A percentile compares a stretch with the other conserved stretches of the same genome.
phyloP scores from a whole-genome alignment of 2,329 filamentous ascomycete genomes.

The Penicillium capsulatum region DNA sequence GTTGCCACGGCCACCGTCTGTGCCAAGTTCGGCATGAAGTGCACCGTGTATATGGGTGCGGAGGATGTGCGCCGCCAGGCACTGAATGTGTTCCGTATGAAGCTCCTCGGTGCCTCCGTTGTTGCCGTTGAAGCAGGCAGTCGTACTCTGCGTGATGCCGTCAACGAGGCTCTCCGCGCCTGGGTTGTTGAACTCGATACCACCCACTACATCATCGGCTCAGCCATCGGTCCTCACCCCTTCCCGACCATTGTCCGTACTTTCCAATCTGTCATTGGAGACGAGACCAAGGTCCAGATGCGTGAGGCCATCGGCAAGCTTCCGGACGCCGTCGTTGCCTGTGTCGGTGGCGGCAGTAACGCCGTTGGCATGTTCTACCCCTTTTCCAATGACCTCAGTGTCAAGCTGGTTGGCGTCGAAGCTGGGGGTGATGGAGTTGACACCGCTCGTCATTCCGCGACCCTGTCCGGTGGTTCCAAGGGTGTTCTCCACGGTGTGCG shows the following conservation, averaged over 20 bases:
- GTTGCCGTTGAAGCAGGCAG: conserved; percentile 89
- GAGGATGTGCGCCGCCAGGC: conserved; percentile 96
- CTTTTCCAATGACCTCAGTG: conserved; percentile 76
- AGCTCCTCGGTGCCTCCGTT: conserved; percentile 87
- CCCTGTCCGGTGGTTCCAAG: conserved; percentile 77
- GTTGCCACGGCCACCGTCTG: conserved; percentile 96
- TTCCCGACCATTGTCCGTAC: conserved; percentile 97
- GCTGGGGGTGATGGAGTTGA: conserved; percentile 90
- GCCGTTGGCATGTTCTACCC: conserved; percentile 98
- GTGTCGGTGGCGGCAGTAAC: conserved; percentile 92
- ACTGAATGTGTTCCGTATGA: conserved; percentile 97
- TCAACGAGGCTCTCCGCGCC: conserved; percentile 90
- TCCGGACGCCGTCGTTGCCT: conserved; percentile 92
- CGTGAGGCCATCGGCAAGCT: conserved; percentile 76
- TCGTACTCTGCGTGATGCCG: conserved; percentile 75
- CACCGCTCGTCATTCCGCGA: conserved; percentile 80
- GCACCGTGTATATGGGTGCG: conserved; percentile 96
- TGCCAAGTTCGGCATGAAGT: conserved; percentile 97
- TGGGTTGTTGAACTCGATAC: conserved; percentile 93
- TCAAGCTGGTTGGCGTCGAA: conserved; percentile 90
- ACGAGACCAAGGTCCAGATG: conserved; percentile 93
- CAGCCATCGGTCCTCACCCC: conserved; percentile 93
- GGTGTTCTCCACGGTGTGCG: conserved; percentile 93
- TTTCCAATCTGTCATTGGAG: conserved; percentile 94
- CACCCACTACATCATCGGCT: conserved; percentile 97